phyloP scores from a whole-genome alignment of 2,329 filamentous ascomycete genomes.

The Xylariaceae sp. region DNA sequence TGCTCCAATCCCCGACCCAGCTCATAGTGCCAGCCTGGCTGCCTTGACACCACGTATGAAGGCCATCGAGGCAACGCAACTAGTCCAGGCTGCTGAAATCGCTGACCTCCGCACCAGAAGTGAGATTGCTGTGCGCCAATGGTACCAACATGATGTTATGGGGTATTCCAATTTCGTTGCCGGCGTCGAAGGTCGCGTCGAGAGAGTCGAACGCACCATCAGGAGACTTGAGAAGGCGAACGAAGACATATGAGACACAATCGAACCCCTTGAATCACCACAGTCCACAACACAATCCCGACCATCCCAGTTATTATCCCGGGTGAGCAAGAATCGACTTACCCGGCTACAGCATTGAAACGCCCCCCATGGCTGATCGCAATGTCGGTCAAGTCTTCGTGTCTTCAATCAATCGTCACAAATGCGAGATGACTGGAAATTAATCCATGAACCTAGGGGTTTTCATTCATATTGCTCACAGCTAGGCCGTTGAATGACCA shows the following conservation, averaged over 20 bases:
- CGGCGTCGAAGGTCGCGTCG: constrained; percentile 65
- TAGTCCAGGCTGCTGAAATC: constrained; percentile 59
- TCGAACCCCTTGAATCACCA: too few relatives aligned
- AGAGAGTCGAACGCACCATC: constrained; percentile 61
- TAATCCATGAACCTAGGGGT: too few relatives aligned
- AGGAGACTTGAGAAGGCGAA: constrained; percentile 59
- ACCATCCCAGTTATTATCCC: too few relatives aligned
- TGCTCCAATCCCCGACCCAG: constrained; percentile 53
- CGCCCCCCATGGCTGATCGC: too few relatives aligned
- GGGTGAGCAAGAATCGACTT: too few relatives aligned
- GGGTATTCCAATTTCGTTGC: constrained; percentile 65
- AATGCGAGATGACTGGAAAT: too few relatives aligned
- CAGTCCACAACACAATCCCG: too few relatives aligned
- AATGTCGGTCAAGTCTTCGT: too few relatives aligned
- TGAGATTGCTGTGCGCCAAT: constrained; percentile 59
- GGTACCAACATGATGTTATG: constrained; percentile 72
- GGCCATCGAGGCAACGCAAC: constrained; percentile 56
- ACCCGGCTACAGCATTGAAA: too few relatives aligned
- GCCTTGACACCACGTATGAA: constrained; percentile 59
- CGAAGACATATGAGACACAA: constrained; percentile 39
- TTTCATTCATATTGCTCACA: too few relatives aligned
- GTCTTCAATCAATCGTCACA: too few relatives aligned
- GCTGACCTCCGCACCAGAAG: constrained; percentile 60
- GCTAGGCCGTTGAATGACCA: too few relatives aligned
- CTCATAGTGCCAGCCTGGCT: constrained; percentile 53